Evolutionary conservation across 768 basidiomycete genomes (phyloP), one percentile per base, ranked within the genome.

Genomic region (Cystobasidium tubakii): DNA sequence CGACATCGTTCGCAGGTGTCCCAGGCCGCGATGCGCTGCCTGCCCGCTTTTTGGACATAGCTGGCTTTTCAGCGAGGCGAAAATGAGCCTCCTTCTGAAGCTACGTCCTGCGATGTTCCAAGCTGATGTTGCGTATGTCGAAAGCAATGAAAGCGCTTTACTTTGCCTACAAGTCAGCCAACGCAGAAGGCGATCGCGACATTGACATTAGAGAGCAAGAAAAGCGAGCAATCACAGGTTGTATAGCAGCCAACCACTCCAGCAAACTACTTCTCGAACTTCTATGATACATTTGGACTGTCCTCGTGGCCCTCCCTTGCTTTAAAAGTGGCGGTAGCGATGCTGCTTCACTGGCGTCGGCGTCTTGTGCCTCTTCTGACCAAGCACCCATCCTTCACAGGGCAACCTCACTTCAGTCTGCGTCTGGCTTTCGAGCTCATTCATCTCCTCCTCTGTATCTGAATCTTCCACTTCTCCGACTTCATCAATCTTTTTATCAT

Each of bases 311-410:
- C 7, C 39, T 39, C 7, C 12, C 46, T 50, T 19, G 12, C 6
- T 15, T 60, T 25, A 23, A 34, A 27, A 27, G 12, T 34, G 57
- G 57, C 57, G 57, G 57, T 60, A 60, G 7, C 66, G 66, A 46
- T 46, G 19, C 42, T 27, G 66, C 34, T 67, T 67, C 13, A 67
- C 66, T 23, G 66, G 66, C 4, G 42, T 67, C 4, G 66, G 66
- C 25, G 50, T 50, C 31, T 67, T 34, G 29, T 25, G 23, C 19
- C 50, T 67, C 44, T 27, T 50, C 23, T 60, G 25, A 10, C 66
- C 66, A 13, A 46, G 21, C 9, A 67, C 66, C 66, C 66, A 67
- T 7, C 42, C 66, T 54, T 67, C 66, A 36, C 66, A 67, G 1
- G 66, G 44, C 44, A 50, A 12, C 34, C 12, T 31, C 10, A 27